These are phyloP conservation scores for Phyllosticta citribraziliensis DNA, from an alignment of 2,329 filamentous ascomycete genomes.

Conservation along the genomic window DNA sequence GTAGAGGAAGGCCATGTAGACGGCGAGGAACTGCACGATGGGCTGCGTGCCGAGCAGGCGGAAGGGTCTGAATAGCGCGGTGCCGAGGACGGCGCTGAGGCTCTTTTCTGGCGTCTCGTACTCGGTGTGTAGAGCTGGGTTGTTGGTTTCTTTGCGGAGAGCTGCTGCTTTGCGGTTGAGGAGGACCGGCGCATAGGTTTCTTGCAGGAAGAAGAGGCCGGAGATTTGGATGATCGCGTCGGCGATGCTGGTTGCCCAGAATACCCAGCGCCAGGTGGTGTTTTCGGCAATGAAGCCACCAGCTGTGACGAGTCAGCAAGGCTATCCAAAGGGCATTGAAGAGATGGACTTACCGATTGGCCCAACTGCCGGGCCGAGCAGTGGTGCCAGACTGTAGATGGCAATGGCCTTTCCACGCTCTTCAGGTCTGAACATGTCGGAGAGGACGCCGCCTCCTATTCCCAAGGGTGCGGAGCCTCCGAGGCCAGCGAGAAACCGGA, in stretches of 20 bases:
- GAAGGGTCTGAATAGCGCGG: constrained; percentile 45
- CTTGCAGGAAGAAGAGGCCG: constrained; percentile 53
- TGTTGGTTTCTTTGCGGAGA: constrained; percentile 49
- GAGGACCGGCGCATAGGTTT: constrained; percentile 58
- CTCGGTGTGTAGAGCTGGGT: constrained; percentile 48
- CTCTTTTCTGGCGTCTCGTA: constrained; percentile 30
- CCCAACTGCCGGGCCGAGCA: constrained; percentile 56
- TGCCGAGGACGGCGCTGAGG: constrained; percentile 20
- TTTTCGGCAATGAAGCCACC: constrained; percentile 56
- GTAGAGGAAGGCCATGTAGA: constrained; percentile 50
- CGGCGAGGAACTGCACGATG: constrained; percentile 47
- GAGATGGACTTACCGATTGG: constrained; percentile 36
- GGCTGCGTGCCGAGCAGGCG: constrained; percentile 49
- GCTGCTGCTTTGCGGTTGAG: constrained; percentile 47
- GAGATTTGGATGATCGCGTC: constrained; percentile 51
- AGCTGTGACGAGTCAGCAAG: constrained; percentile 17
- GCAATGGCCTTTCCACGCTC: constrained; percentile 54
- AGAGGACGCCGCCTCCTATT: constrained; percentile 31
- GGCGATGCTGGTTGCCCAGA: constrained; percentile 56
- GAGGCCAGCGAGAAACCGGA: constrained; percentile 28
- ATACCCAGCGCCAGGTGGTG: constrained; percentile 64
- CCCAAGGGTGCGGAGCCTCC: constrained; percentile 30
- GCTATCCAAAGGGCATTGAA: no score
- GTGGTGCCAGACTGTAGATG: constrained; percentile 53
- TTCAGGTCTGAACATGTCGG: constrained; percentile 51